Conservation (phyloP, 1,284 basidiomycete species). For the Agaricales sp. region DNA sequence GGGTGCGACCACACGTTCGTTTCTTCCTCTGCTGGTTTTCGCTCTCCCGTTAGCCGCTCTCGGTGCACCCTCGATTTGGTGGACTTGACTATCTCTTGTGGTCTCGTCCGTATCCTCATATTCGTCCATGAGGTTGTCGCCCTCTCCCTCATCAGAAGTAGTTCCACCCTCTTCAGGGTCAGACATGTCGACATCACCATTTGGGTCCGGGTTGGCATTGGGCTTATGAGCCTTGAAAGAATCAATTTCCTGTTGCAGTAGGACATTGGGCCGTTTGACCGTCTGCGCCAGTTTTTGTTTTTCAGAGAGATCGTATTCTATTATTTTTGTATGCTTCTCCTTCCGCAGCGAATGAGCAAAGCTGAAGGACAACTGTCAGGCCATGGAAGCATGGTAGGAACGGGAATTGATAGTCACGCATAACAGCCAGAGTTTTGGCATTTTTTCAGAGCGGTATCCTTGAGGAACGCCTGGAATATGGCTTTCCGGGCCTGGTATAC, state of each 20-base stretch:
- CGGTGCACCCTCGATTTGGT: constrained; percentile 28
- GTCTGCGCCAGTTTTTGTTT: constrained; percentile 69
- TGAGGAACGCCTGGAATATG: constrained; percentile 78
- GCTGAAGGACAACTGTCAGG: constrained; percentile 28
- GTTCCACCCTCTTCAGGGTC: constrained; percentile 38
- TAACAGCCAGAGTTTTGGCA: constrained; percentile 73
- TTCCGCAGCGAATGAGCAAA: constrained; percentile 83
- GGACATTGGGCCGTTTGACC: constrained; percentile 63
- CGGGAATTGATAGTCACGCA: constrained; percentile 64
- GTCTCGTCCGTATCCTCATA: constrained; percentile 34
- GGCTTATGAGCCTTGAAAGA: constrained; percentile 14
- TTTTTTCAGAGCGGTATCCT: constrained; percentile 54
- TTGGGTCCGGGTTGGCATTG: constrained; percentile 17
- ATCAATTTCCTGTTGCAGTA: constrained; percentile 37
- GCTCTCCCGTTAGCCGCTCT: constrained; percentile 69
- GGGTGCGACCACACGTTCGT: constrained; percentile 84
- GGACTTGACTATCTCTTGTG: constrained; percentile 10
- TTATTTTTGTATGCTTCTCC: constrained; percentile 90
- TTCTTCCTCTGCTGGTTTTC: constrained; percentile 68
- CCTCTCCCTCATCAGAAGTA: constrained; percentile 33
- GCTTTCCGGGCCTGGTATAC: constrained; percentile 86
- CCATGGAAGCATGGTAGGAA: neutral
- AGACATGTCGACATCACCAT: constrained; percentile 17
- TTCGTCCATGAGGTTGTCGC: constrained; percentile 26
- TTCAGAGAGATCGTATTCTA: constrained; percentile 80